Percentiles rank a stretch among this genome's conserved stretches.
phyloP scores from a whole-genome alignment of 2,329 filamentous ascomycete species.

The Tolypocladium inflatum region DNA sequence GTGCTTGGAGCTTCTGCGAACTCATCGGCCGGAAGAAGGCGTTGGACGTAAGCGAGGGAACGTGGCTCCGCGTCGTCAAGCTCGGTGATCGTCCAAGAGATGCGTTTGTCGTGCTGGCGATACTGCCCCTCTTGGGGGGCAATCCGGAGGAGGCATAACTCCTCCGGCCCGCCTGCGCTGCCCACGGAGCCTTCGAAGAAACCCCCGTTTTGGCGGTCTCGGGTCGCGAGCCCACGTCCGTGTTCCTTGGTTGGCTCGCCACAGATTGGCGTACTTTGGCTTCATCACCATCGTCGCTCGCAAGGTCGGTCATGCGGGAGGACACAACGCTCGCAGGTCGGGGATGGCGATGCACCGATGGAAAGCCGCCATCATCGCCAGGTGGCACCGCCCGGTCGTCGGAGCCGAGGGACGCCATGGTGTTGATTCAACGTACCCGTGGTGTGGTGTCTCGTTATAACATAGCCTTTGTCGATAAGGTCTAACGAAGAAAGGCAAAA shows the following conservation, averaged over 20 bases:
- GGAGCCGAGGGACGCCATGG: constrained; percentile 28
- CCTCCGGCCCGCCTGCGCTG: constrained; percentile 47
- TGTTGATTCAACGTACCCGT: constrained; percentile 3
- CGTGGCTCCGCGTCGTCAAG: constrained; percentile 72
- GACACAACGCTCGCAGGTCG: constrained; percentile 59
- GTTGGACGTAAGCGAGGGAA: constrained; percentile 77
- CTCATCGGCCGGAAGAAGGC: constrained; percentile 97
- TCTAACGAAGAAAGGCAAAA: not conserved
- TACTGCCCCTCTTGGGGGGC: constrained; percentile 34
- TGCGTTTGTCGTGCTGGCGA: constrained; percentile 35
- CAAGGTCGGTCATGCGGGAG: constrained; percentile 60
- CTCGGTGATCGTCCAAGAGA: constrained; percentile 45
- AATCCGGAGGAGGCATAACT: constrained; percentile 28
- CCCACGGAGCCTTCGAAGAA: constrained; percentile 36
- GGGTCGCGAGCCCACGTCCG: constrained; percentile 39
- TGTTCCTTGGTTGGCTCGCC: constrained; percentile 23
- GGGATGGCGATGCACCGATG: constrained; percentile 29
- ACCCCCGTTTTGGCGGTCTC: constrained; percentile 42
- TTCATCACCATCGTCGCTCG: constrained; percentile 44
- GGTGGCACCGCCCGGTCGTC: constrained; percentile 25
- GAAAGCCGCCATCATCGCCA: constrained; percentile 27
- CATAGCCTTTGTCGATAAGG: constrained; percentile 3
- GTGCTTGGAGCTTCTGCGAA: constrained; percentile 86
- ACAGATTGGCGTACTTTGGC: constrained; percentile 18
- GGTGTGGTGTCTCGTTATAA: constrained; percentile 7